Conservation (phyloP, 441 rosid species). For the Jatropha multifida region DNA sequence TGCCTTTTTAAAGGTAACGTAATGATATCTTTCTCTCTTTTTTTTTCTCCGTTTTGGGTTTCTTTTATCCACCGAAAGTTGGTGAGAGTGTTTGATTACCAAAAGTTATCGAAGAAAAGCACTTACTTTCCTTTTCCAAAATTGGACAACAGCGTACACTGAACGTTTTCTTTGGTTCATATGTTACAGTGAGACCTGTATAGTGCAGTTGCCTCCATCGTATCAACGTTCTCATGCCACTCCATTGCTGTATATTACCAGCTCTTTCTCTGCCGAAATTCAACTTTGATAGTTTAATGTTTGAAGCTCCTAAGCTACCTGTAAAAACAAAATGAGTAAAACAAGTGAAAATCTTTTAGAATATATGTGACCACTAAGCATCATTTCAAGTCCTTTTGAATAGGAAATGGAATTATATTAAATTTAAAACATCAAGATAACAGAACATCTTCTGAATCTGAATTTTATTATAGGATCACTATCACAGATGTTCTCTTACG, state of each 20-base stretch:
- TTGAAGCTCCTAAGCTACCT: constrained; percentile 68
- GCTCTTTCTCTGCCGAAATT: constrained; percentile 36
- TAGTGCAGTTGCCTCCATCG: constrained; percentile 36
- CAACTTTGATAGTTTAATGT: constrained; percentile 38
- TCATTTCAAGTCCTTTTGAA: neutral
- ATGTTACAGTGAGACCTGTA: constrained; percentile 41
- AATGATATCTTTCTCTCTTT: too few relatives aligned
- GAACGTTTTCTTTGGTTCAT: constrained; percentile 34
- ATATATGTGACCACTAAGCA: neutral
- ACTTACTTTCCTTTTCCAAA: constrained; percentile 44
- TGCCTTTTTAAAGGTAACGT: neutral
- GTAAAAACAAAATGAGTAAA: constrained; percentile 26
- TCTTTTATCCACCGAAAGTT: neutral
- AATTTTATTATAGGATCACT: neutral
- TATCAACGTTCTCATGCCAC: constrained; percentile 33
- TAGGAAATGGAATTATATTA: neutral
- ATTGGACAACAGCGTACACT: constrained; percentile 33
- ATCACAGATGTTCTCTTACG: neutral
- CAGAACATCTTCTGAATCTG: neutral
- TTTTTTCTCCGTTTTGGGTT: too few relatives aligned
- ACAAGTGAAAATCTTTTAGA: neutral
- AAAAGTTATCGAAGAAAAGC: constrained; percentile 12
- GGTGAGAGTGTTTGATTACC: neutral
- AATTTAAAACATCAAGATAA: neutral
- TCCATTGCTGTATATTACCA: constrained; percentile 29